These are phyloP conservation scores for Tetracentron sinense DNA, from an alignment of 164 flowering plant genomes.

Conservation along the genomic window DNA sequence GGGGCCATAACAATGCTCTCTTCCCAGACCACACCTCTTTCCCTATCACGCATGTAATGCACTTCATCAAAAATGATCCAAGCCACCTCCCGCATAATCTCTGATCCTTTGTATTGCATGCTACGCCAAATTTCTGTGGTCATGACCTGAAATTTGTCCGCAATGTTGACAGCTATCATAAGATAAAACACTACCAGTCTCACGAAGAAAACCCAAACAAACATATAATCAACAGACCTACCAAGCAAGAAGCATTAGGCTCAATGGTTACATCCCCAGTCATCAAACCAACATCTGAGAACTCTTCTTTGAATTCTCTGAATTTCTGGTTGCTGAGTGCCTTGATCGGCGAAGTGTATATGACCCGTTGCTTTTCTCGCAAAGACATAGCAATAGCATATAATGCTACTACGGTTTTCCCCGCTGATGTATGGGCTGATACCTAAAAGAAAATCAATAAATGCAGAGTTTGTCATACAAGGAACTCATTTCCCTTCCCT, in stretches of 20 bases:
- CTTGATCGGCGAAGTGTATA: conserved; percentile 97
- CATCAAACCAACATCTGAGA: conserved; percentile 97
- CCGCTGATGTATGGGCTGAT: conserved; percentile 98
- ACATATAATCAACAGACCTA: conserved; percentile 19
- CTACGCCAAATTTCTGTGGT: conserved; percentile 99
- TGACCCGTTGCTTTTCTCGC: conserved; percentile 79
- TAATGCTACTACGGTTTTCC: conserved; percentile 91
- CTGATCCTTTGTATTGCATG: conserved; percentile 98
- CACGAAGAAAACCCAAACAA: background rate
- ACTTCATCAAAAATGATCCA: conserved; percentile 98
- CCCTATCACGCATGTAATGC: conserved; percentile 98
- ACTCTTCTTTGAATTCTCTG: conserved; percentile 92
- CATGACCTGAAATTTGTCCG: conserved; percentile 65
- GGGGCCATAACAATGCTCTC: conserved; percentile 99
- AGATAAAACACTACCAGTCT: background rate
- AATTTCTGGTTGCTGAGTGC: conserved; percentile 96
- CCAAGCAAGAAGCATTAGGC: conserved; percentile 97
- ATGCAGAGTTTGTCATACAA: background rate
- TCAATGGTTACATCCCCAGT: conserved; percentile 99
- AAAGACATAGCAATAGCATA: conserved; percentile 97
- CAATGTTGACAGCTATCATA: background rate
- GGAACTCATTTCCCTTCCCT: no score
- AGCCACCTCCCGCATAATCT: conserved; percentile 84
- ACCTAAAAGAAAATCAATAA: conserved; percentile 41
- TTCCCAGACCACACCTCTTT: conserved; percentile 99